Evolutionary conservation across 73 alveolate species (phyloP).

Genomic region (Strombidium stylifer): DNA sequence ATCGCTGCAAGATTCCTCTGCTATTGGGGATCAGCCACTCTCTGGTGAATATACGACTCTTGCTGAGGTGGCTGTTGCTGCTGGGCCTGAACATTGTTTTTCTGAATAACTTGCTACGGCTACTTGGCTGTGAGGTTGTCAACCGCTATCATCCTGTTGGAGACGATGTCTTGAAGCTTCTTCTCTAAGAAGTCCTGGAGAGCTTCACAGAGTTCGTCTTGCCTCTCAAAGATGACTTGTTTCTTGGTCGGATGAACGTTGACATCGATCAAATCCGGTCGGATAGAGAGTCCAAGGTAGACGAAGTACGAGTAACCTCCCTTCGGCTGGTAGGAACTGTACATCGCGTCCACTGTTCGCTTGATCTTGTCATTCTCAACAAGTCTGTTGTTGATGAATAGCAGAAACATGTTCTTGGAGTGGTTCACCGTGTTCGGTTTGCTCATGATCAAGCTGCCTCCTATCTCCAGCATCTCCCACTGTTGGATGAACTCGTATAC

Average conservation of each 20-base stretch:
- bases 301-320: slow-evolving; percentile 61
- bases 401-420: slow-evolving; percentile 45
- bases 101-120: slow-evolving; percentile 3
- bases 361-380: slow-evolving; percentile 70
- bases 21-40: slow-evolving; percentile 29
- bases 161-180: not conserved
- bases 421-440: slow-evolving; percentile 23
- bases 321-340: slow-evolving; percentile 47
- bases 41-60: slow-evolving; percentile 17
- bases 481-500: slow-evolving; percentile 4
- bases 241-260: slow-evolving; percentile 92
- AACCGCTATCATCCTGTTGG: slow-evolving; percentile 8
- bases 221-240: slow-evolving; percentile 69
- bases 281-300: slow-evolving; percentile 62
- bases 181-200: slow-evolving; percentile 39
- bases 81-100: not conserved
- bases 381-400: slow-evolving; percentile 81
- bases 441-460: not conserved
- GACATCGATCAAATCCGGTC: slow-evolving; percentile 73
- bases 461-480: not conserved
- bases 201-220: slow-evolving; percentile 60
- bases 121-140: not conserved
- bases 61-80: not conserved
- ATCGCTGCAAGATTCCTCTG: slow-evolving; percentile 25
- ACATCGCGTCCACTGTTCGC: slow-evolving; percentile 54